These are phyloP conservation scores for Carex scoparia DNA, from an alignment of 176 grass and related monocot genomes.

Conservation along the genomic window DNA sequence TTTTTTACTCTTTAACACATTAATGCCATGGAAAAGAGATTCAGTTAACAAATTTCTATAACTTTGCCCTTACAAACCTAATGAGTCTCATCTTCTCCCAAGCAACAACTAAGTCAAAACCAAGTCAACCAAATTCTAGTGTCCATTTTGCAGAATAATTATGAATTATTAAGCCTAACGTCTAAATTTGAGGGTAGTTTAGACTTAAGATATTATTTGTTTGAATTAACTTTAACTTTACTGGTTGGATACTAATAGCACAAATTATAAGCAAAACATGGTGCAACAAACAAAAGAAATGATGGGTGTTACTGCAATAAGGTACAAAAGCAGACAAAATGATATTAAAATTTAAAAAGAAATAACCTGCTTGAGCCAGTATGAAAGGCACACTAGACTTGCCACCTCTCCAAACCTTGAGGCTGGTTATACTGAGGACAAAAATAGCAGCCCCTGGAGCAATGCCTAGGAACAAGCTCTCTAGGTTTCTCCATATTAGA, in stretches of 20 bases:
- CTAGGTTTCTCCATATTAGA: constrained; percentile 66
- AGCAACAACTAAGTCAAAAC: not conserved
- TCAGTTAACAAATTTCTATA: not conserved
- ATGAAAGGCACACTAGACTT: constrained; percentile 77
- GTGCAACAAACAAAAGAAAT: not conserved
- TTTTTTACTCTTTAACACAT: not conserved
- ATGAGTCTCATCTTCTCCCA: not conserved
- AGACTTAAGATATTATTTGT: not conserved
- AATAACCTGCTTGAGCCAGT: constrained; percentile 83
- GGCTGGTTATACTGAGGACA: constrained; percentile 60
- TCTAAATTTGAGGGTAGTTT: not conserved
- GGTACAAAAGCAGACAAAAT: not conserved
- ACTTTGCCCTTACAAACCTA: not conserved
- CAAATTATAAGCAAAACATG: not conserved
- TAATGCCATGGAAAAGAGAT: not conserved
- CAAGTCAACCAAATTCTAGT: not conserved
- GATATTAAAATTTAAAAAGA: not conserved
- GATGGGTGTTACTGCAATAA: not conserved
- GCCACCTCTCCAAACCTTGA: constrained; percentile 85
- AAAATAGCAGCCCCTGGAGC: constrained; percentile 69
- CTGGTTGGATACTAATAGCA: not conserved
- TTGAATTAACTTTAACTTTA: not conserved
- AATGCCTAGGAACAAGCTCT: constrained; percentile 60
- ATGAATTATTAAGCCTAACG: not conserved
- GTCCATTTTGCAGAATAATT: not conserved